Evolutionary conservation across 305 asterid genomes (phyloP).

Genomic region (Vinca major): DNA sequence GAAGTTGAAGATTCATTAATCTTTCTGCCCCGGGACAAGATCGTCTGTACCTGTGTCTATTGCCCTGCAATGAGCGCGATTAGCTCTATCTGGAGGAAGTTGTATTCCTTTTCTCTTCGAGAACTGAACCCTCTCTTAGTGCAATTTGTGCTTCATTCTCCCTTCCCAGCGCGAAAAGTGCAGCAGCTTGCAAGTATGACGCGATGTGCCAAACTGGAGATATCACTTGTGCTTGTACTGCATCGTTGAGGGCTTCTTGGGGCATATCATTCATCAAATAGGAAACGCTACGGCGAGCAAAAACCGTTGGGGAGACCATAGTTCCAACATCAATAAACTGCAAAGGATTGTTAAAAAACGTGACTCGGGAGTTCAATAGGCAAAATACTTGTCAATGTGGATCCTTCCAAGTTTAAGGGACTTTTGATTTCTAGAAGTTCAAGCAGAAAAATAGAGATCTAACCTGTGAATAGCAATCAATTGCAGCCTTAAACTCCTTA

Average conservation of each 20-base stretch:
- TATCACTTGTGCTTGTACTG: conserved; percentile 88
- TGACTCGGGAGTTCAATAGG: too few relatives aligned
- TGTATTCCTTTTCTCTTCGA: conserved; percentile 64
- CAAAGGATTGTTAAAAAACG: conserved; percentile 7
- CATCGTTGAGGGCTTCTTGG: conserved; percentile 74
- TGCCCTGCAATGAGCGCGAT: conserved; percentile 15
- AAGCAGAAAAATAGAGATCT: conserved; percentile 9
- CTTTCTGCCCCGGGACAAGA: conserved; percentile 15
- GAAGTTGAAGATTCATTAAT: conserved; percentile 18
- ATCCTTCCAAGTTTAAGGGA: too few relatives aligned
- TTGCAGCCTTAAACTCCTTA: conserved; percentile 63
- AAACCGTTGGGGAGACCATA: conserved; percentile 83
- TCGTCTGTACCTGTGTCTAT: conserved; percentile 5
- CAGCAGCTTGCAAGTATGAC: conserved; percentile 76
- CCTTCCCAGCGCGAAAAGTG: conserved; percentile 75
- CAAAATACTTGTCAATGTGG: too few relatives aligned
- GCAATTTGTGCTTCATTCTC: conserved; percentile 92
- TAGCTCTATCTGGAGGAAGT: conserved; percentile 31
- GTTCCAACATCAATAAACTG: conserved; percentile 96
- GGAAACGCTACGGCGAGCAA: conserved; percentile 79
- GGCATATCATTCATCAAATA: conserved; percentile 76
- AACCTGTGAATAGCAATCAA: conserved; percentile 75
- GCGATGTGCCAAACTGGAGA: conserved; percentile 96
- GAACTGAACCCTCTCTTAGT: conserved; percentile 78
- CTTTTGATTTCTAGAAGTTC: not conserved